A percentile compares a stretch with the other conserved stretches of the same genome.
Conservation (phyloP, 345 rosid species). For the Hirschfeldia incana region DNA sequence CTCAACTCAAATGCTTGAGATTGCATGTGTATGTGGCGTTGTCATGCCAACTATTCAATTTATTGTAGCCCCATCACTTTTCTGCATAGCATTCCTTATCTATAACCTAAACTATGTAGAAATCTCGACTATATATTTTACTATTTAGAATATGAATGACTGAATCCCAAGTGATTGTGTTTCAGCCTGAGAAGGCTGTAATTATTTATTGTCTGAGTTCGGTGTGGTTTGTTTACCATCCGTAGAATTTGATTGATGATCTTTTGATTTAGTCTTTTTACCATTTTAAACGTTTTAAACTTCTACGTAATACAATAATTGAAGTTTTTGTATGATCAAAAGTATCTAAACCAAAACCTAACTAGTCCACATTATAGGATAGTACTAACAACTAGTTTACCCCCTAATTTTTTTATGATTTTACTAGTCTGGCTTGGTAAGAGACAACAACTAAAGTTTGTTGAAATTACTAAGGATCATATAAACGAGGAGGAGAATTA, state of each 20-base stretch:
- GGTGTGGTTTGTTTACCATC: neutral
- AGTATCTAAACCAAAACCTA: too few relatives aligned
- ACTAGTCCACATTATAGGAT: too few relatives aligned
- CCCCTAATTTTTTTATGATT: too few relatives aligned
- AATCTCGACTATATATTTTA: too few relatives aligned
- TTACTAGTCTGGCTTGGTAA: neutral
- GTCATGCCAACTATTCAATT: constrained; percentile 35
- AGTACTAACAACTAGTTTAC: too few relatives aligned
- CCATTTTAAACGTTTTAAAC: neutral
- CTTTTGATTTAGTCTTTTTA: neutral
- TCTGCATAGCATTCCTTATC: constrained; percentile 2
- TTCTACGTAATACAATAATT: neutral
- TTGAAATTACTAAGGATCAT: neutral
- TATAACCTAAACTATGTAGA: neutral
- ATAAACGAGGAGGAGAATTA: neutral
- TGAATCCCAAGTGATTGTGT: neutral
- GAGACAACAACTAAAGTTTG: neutral
- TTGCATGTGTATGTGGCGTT: constrained; percentile 39
- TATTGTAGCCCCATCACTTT: constrained; percentile 26
- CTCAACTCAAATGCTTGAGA: constrained; percentile 35
- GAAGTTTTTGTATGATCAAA: too few relatives aligned
- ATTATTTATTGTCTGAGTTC: neutral
- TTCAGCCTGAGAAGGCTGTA: neutral
- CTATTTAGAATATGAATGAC: neutral
- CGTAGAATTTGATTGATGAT: neutral